Base-by-base conservation (phyloP, 2,329 filamentous ascomycete species). In the Alternaria sp. region DNA sequence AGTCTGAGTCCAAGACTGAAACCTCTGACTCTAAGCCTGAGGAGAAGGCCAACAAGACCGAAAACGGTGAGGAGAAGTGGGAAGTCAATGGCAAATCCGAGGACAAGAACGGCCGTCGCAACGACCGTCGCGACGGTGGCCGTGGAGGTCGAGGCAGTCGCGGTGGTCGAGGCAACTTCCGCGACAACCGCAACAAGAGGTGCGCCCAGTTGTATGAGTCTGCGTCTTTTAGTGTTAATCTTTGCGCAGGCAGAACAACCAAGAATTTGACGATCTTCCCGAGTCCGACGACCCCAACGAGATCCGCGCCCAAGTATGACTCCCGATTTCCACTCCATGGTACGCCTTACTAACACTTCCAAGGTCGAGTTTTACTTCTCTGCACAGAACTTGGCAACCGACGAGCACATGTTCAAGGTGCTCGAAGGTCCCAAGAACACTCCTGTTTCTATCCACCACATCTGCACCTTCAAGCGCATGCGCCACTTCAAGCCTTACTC, bases 361-460 rank as follows among this genome's bases (percentile, higher is more conserved):
- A 69, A 96, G 91, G 92, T 97, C 71, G 93, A 97, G 78, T 97
- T 97, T 81, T 97, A 97, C 85, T 97, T 97, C 81, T 92, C 92
- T 73, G 92, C 96, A 79, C 92, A 90, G 74, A 97, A 97, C 81
- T 87, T 99, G 38, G 90, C 91, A 53, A 89, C 88, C 73, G 96
- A 99, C 81, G 91, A 93, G 78, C 97, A 92, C 83, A 86, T 99
- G 70, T 92, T 93, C 83, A 85, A 88, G 65, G 85, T 89, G 73
- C 91, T 92, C 57, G 90, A 89, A 40, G 94, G 94, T 59, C 84
- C 87, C 66, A 86, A 90, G 73, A 97, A 97, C 84, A 90, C 91
- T 79, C 86, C 94, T 44, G 89, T 99, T 38, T 84, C 89, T 22
- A 84, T 99, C 69, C 89, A 89, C 74, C 86, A 89, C 63, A 88